A percentile compares a stretch with the other conserved stretches of the same genome.
These are phyloP conservation scores for Claviceps maximensis DNA, from an alignment of 2,329 filamentous ascomycete genomes.

Conservation along the genomic window DNA sequence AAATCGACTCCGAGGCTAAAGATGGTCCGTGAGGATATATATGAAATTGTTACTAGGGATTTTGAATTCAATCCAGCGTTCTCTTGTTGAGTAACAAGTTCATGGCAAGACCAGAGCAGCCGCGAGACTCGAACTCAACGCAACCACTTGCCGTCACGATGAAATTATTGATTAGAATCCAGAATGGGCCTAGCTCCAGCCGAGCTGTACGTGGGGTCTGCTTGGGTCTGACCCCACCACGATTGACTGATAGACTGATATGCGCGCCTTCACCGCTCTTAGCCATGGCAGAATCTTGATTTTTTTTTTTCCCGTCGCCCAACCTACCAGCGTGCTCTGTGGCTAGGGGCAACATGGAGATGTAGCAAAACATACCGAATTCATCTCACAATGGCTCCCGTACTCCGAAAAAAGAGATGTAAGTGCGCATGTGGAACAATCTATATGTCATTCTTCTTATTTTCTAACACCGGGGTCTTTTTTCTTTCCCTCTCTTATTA, in stretches of 20 bases:
- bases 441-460: neutral
- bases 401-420: constrained; percentile 28
- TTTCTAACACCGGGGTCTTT: neutral
- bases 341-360: neutral
- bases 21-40: neutral
- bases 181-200: neutral
- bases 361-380: constrained; percentile 4
- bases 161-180: neutral
- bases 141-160: neutral
- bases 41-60: neutral
- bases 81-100: neutral
- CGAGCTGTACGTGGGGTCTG: neutral
- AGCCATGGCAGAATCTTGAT: constrained; percentile 22
- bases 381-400: constrained; percentile 30
- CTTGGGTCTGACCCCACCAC: neutral
- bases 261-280: constrained; percentile 18
- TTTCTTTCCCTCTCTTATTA: constrained; percentile 2
- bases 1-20: neutral
- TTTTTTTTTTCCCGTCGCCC: constrained; percentile 18
- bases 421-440: constrained; percentile 1
- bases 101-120: neutral
- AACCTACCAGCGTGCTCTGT: neutral
- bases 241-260: constrained; percentile 10
- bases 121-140: neutral
- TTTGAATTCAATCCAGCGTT: neutral